A percentile compares a stretch with the other conserved stretches of the same genome.
phyloP scores from a whole-genome alignment of 495 filamentous ascomycete genomes.

The Tetracladium setigerum region DNA sequence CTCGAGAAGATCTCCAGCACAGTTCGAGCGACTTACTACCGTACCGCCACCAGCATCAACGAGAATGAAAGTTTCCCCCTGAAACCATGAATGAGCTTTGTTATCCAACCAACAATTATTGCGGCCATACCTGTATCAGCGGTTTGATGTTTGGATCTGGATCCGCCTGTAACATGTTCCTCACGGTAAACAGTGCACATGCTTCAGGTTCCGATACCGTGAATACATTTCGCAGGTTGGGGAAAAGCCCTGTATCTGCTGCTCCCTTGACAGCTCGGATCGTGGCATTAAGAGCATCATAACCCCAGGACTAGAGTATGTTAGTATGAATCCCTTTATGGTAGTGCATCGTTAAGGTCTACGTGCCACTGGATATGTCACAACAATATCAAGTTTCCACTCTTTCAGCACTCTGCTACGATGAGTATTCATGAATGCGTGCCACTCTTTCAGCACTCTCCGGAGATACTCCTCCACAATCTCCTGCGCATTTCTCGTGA shows the following conservation, averaged over 20 bases:
- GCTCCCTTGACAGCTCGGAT: constrained; percentile 24
- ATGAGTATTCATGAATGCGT: too few species aligned
- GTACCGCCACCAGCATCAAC: constrained; percentile 3
- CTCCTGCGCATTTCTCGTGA: constrained; percentile 25
- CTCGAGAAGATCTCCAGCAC: background rate
- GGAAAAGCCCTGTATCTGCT: constrained; percentile 18
- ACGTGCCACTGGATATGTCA: constrained; percentile 29
- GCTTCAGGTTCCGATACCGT: constrained; percentile 17
- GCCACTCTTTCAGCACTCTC: constrained; percentile 20
- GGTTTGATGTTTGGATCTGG: constrained; percentile 5
- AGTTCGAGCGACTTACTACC: constrained; percentile 7
- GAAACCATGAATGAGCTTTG: background rate
- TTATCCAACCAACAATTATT: too few species aligned
- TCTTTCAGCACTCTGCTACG: constrained; percentile 11
- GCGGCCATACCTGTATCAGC: background rate
- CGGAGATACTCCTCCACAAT: constrained; percentile 26
- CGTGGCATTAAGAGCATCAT: constrained; percentile 26
- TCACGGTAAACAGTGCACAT: constrained; percentile 22
- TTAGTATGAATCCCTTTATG: background rate
- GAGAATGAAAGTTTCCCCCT: constrained; percentile 1
- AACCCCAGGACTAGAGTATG: constrained; percentile 22
- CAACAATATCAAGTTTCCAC: constrained; percentile 24
- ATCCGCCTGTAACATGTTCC: constrained; percentile 17
- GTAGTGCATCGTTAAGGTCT: background rate
- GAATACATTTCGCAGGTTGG: constrained; percentile 20